Conservation (phyloP, 192 early-diverging fungal genomes). For the Fimicolochytrium jonesii region DNA sequence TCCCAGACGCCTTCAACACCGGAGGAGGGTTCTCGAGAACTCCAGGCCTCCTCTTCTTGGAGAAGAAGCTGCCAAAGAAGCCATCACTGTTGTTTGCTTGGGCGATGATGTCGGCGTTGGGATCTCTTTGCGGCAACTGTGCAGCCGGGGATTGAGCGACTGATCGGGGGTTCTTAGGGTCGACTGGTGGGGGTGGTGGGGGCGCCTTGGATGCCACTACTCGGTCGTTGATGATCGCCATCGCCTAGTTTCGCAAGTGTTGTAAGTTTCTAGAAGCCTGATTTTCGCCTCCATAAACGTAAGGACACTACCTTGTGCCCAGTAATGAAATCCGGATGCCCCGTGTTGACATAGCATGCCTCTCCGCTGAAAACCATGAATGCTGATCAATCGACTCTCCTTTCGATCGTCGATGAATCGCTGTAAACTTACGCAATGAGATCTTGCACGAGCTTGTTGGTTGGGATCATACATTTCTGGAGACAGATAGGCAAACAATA, state of each 20-base stretch:
- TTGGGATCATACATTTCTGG: conserved; percentile 74
- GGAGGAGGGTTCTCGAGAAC: conserved; percentile 66
- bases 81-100: conserved; percentile 47
- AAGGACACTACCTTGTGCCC: conserved; percentile 87
- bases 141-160: conserved; percentile 18
- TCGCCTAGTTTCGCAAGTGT: too few relatives aligned
- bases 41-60: conserved; percentile 73
- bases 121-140: conserved; percentile 28
- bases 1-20: conserved; percentile 91
- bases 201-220: conserved; percentile 66
- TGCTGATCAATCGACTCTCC: neutral
- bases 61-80: conserved; percentile 99
- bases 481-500: neutral
- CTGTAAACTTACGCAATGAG: conserved; percentile 72
- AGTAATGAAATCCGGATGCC: conserved; percentile 96
- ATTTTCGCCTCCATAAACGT: too few relatives aligned
- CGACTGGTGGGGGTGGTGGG: conserved; percentile 9
- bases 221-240: conserved; percentile 86
- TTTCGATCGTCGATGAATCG: neutral
- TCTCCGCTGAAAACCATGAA: conserved; percentile 67
- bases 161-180: conserved; percentile 28
- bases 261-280: too few relatives aligned
- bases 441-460: conserved; percentile 91
- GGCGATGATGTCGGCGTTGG: conserved; percentile 59
- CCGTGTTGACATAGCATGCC: conserved; percentile 96